phyloP scores from a whole-genome alignment of 1,284 basidiomycete genomes.

The Cryptococcus maquisensis region DNA sequence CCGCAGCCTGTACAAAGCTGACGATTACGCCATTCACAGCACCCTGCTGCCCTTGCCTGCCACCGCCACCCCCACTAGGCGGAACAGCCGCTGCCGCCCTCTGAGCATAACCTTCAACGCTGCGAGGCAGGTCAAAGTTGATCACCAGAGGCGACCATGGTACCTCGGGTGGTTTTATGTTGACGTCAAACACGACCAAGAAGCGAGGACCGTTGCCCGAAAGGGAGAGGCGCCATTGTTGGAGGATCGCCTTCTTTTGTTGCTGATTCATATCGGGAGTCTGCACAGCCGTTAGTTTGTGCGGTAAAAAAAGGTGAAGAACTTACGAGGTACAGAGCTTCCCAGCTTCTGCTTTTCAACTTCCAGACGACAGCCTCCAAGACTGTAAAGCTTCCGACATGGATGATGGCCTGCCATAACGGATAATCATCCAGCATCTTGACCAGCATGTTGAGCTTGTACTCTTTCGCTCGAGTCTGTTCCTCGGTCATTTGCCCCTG shows the following conservation, averaged over 20 bases:
- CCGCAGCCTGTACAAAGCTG: conserved; percentile 93
- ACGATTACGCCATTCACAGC: conserved; percentile 61
- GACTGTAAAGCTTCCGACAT: conserved; percentile 79
- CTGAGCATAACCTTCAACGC: conserved; percentile 92
- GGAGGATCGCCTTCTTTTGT: conserved; percentile 56
- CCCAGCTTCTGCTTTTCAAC: conserved; percentile 74
- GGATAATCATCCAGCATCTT: conserved; percentile 82
- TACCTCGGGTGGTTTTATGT: conserved; percentile 81
- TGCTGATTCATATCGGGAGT: conserved; percentile 66
- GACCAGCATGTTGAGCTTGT: conserved; percentile 92
- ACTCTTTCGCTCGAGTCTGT: conserved; percentile 83
- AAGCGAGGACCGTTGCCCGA: conserved; percentile 53
- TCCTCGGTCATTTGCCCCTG: conserved; percentile 61
- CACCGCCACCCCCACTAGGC: conserved; percentile 2
- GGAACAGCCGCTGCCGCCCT: conserved; percentile 46
- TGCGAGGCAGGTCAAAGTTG: conserved; percentile 91
- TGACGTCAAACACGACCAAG: conserved; percentile 85
- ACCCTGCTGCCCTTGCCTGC: conserved; percentile 58
- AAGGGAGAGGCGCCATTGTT: conserved; percentile 53
- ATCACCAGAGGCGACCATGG: conserved; percentile 85
- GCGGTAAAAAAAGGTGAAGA: neutral
- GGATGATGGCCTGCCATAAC: conserved; percentile 72
- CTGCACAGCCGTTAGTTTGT: conserved; percentile 3
- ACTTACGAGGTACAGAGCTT: conserved; percentile 75
- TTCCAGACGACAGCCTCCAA: conserved; percentile 77